A percentile compares a stretch with the other conserved stretches of the same genome.
Conservation (phyloP, 495 filamentous ascomycete genomes). For the Cryomyces antarcticus region DNA sequence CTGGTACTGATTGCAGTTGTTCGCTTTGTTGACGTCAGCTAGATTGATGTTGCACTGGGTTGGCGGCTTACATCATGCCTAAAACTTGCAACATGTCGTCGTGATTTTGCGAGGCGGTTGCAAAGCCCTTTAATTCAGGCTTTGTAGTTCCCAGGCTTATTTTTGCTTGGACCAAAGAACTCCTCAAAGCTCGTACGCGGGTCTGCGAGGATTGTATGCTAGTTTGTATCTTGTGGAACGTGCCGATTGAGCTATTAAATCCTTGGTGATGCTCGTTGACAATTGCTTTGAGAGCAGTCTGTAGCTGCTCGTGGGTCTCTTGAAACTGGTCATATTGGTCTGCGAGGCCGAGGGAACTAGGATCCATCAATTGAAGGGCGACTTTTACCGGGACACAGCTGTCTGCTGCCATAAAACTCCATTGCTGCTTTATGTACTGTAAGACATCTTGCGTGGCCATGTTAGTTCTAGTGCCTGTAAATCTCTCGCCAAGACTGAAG, state of each 20-base stretch:
- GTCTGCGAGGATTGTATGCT: slow-evolving; percentile 79
- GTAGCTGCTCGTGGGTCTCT: slow-evolving; percentile 60
- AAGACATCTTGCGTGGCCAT: slow-evolving; percentile 34
- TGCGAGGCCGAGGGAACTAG: slow-evolving; percentile 77
- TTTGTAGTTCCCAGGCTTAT: slow-evolving; percentile 64
- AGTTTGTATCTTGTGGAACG: slow-evolving; percentile 92
- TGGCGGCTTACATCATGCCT: slow-evolving; percentile 35
- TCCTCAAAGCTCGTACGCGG: slow-evolving; percentile 62
- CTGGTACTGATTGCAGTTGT: slow-evolving; percentile 74
- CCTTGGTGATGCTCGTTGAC: slow-evolving; percentile 98
- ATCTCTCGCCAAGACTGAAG: too few species aligned
- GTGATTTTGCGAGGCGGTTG: slow-evolving; percentile 70
- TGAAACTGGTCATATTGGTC: slow-evolving; percentile 70
- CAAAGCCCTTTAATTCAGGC: slow-evolving; percentile 75
- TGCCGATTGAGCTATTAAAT: slow-evolving; percentile 97
- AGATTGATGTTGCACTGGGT: neutral
- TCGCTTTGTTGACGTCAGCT: slow-evolving; percentile 25
- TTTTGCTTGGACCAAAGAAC: slow-evolving; percentile 68
- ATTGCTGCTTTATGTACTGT: slow-evolving; percentile 60
- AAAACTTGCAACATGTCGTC: slow-evolving; percentile 77
- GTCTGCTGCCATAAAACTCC: slow-evolving; percentile 73
- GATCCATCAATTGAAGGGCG: slow-evolving; percentile 80
- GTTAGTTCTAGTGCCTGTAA: too few species aligned
- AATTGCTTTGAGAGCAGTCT: slow-evolving; percentile 79
- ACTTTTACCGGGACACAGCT: slow-evolving; percentile 84